These are phyloP conservation scores for Rugonectria rugulosa DNA, from an alignment of 2,329 filamentous ascomycete genomes.

Conservation along the genomic window DNA sequence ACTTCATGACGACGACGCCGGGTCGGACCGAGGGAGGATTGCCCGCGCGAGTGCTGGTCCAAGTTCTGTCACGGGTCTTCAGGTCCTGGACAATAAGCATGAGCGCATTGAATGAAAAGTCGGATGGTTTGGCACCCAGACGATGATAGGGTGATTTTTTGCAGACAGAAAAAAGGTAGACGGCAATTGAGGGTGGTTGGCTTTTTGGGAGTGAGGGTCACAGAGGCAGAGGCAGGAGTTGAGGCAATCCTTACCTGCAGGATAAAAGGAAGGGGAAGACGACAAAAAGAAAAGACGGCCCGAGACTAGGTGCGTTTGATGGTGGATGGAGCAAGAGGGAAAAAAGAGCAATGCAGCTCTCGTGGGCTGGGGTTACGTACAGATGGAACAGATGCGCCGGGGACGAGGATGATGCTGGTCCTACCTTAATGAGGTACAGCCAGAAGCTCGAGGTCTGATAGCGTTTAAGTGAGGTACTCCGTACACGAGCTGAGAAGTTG, in stretches of 20 bases:
- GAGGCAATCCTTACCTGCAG: constrained; percentile 23
- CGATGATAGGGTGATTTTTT: not conserved
- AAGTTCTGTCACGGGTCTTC: constrained; percentile 51
- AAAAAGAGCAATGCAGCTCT: too few relatives aligned
- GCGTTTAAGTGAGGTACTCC: constrained; percentile 5
- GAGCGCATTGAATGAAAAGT: constrained; percentile 34
- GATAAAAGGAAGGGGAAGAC: constrained; percentile 8
- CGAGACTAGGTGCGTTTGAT: constrained; percentile 21
- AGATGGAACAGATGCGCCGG: not conserved
- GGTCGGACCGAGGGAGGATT: constrained; percentile 50
- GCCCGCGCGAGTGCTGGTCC: constrained; percentile 46
- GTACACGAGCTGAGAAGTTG: too few relatives aligned
- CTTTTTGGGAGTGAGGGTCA: not conserved
- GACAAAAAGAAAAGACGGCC: not conserved
- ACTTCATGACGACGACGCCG: constrained; percentile 74
- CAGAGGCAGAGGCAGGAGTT: not conserved
- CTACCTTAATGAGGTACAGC: not conserved
- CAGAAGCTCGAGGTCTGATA: not conserved
- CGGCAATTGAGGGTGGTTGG: not conserved
- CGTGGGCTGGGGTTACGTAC: not conserved
- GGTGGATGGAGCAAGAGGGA: constrained; percentile 22
- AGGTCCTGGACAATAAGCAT: constrained; percentile 64
- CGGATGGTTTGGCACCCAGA: not conserved
- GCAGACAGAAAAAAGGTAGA: not conserved
- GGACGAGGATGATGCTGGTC: not conserved